Base-by-base conservation (phyloP, 2,329 filamentous ascomycete genomes). In the Epicoccum sorghinum region DNA sequence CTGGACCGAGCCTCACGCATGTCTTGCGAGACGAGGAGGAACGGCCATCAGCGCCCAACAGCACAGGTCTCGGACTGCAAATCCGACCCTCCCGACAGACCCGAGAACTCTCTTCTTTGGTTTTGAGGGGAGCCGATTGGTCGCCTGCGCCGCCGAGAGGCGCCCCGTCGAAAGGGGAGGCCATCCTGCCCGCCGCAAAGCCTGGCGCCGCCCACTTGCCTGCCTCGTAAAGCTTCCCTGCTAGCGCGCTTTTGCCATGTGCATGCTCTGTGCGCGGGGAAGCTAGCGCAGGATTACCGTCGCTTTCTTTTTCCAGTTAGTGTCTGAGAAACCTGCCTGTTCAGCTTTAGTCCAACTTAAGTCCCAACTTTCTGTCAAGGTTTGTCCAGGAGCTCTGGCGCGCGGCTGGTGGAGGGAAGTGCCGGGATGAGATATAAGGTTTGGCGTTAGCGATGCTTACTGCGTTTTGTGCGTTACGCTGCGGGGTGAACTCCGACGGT, bases 251-350 rank as follows among this genome's bases (percentile, higher is more conserved):
- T 18, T 25, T 25, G 33, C 50, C 50, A 43, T 47, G 50, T 40
- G 43, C 14, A 33, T 44, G 44, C 29, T 41, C 29, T 22, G 52
- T 54, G 52, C 52, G 52, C 52, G 52, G 52, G 52, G 52, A 46
- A 37, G 29, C 22, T 7, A 12, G 5, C 39, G 13, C 4, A 9
- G 27, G 23, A 6, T 14, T 40, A 44, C 46, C 52, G 46, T 36
- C 4, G 35, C 45, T 54, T 54, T 36, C 52, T 35, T 12, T 10
- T 45, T 49, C 1, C 2, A 13, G 52, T 25, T 54, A 54, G 46
- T 6, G 2, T 2, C 3, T 4, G 1, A 4, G 8, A 13, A 22
- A 45, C 51, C 39, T 54, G 47, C 52, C 52, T 33, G 38, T 8
- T 39, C 12, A 0, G 52, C 12, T 7, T 10, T 49, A 54, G 41